Conservation (phyloP, 352 stramenopile species). For the Globisporangium rhizosaccharum region DNA sequence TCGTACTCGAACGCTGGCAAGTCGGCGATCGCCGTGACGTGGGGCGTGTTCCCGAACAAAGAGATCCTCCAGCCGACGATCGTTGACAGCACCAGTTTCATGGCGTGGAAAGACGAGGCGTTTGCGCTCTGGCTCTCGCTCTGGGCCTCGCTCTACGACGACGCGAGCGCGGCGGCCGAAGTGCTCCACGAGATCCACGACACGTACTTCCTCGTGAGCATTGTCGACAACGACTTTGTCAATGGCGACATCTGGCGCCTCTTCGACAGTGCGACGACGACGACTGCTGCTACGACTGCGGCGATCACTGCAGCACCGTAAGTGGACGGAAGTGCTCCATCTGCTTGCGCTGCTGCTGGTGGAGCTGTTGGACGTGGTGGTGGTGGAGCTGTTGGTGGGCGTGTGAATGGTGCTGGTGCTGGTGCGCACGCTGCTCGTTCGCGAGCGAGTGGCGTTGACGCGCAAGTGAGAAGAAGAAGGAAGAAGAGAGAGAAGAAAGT, state of each 20-base stretch:
- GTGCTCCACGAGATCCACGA: conserved; percentile 95
- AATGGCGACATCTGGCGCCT: conserved; percentile 84
- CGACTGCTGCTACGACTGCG: conserved; percentile 14
- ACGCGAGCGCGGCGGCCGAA: conserved; percentile 81
- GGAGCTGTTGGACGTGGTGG: neutral
- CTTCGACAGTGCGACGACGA: conserved; percentile 30
- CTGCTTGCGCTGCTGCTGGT: too few species aligned
- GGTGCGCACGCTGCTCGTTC: too few species aligned
- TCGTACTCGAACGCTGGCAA: conserved; percentile 88
- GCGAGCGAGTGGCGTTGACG: too few species aligned
- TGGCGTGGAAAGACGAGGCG: conserved; percentile 95
- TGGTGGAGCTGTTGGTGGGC: conserved; percentile 6
- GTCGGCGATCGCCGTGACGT: conserved; percentile 95
- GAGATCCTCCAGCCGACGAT: conserved; percentile 97
- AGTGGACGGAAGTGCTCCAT: neutral
- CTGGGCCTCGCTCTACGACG: conserved; percentile 96
- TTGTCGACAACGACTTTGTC: conserved; percentile 98
- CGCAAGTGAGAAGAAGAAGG: conserved; percentile 5
- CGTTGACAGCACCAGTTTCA: conserved; percentile 96
- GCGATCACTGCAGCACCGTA: conserved; percentile 8
- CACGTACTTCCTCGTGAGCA: conserved; percentile 97
- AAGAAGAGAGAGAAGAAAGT: conserved; percentile 5
- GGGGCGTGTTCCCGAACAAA: conserved; percentile 97
- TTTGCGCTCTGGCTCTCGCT: conserved; percentile 95
- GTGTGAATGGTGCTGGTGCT: conserved; percentile 3